These are phyloP conservation scores for Microbotryum intermedium DNA, from an alignment of 1,284 basidiomycete genomes.

Conservation along the genomic window DNA sequence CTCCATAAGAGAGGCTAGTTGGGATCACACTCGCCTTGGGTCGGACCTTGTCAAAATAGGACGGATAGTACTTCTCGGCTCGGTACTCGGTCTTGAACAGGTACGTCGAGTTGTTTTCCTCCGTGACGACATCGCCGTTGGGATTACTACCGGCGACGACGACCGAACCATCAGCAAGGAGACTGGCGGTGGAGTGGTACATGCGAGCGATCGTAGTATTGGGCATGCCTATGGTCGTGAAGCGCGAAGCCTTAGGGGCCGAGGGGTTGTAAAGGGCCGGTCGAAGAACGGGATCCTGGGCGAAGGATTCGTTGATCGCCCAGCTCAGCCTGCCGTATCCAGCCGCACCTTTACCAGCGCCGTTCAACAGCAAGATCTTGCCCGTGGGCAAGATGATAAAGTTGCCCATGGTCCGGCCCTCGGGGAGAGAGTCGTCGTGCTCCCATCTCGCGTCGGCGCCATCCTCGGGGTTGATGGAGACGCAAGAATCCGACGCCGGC, in stretches of 20 bases:
- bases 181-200: constrained; percentile 52
- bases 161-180: constrained; percentile 46
- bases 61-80: constrained; percentile 48
- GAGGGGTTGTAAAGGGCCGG: constrained; percentile 40
- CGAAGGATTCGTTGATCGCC: constrained; percentile 35
- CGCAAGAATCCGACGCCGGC: constrained; percentile 49
- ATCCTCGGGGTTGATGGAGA: constrained; percentile 55
- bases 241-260: constrained; percentile 34
- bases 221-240: constrained; percentile 46
- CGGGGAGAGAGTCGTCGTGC: neutral
- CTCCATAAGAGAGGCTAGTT: constrained; percentile 6
- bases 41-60: constrained; percentile 6
- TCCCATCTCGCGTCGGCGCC: constrained; percentile 34
- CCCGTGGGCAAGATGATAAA: neutral
- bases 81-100: constrained; percentile 19
- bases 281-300: constrained; percentile 34
- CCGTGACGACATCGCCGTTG: constrained; percentile 42
- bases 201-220: constrained; percentile 62
- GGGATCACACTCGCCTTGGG: constrained; percentile 6
- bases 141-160: constrained; percentile 77
- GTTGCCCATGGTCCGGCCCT: neutral
- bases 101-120: neutral
- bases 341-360: constrained; percentile 55
- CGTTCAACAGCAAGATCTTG: neutral
- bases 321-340: constrained; percentile 39